Base-by-base conservation (phyloP, 805 yeast genomes). In the Hemisphaericaspora nanyangensis region DNA sequence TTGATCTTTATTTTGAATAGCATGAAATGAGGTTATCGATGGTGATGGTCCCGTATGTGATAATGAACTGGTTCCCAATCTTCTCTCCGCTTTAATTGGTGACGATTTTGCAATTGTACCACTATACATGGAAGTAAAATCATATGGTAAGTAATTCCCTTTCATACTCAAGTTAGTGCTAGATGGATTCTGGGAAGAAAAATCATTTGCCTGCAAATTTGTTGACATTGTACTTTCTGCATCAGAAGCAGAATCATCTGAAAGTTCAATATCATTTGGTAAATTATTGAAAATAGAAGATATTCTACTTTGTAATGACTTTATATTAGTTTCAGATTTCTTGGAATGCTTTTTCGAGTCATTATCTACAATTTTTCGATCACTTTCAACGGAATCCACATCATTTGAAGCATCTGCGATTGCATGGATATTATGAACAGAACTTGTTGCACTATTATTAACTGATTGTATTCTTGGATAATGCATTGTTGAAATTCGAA, bases 191-290 rank as follows among this genome's bases (percentile, higher is more conserved):
- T 28, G 20, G 7, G 28, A 33, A 17, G 8, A 8, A 17, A 15
- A 15, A 3, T 4, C 31, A 17, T 29, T 29, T 22, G 26, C 3
- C 11, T 22, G 26, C 11, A 22, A 22, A 22, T 22, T 22, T 3
- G 12, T 12, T 5, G 26, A 22, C 8, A 5, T 22, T 8, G 8
- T 22, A 12, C 26, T 61, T 16, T 68, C 74, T 31, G 48, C 47
- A 35, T 68, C 74, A 1, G 69, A 62, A 3, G 70, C 71, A n/a
- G 70, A 64, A 44, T 69, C 74, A 37, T 69, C 75, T 0, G 72
- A 66, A 6, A 69, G 48, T 42, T 69, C 74, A 37, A 69, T 66
- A 51, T 69, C 75, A 46, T 69, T 69, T 11, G 75, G 75, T n/a
- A 69, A 50, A 31, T 69, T 69, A 43, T 65, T 69, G 51, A 69